phyloP scores from a whole-genome alignment of 2,329 filamentous ascomycete genomes.

The Beauveria caledonica region DNA sequence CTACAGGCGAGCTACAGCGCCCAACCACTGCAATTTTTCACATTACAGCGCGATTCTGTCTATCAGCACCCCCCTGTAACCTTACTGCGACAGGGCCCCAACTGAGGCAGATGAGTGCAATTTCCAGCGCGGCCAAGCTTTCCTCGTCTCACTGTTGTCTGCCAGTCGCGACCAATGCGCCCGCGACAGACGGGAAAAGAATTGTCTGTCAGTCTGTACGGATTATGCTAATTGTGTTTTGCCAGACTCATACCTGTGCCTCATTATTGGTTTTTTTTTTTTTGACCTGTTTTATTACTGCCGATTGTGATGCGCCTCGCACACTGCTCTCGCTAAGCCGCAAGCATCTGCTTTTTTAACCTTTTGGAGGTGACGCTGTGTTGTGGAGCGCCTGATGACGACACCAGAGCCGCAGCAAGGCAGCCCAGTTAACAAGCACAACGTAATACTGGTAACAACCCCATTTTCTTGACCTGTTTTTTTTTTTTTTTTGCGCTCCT shows the following conservation, averaged over 20 bases:
- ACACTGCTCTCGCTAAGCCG: neutral
- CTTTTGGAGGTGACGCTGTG: neutral
- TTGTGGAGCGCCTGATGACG: conserved; percentile 5
- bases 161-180: neutral
- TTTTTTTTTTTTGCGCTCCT: neutral
- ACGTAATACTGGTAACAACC: too few relatives aligned
- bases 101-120: neutral
- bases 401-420: neutral
- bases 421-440: too few relatives aligned
- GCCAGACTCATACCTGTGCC: too few relatives aligned
- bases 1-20: neutral
- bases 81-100: too few relatives aligned
- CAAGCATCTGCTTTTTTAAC: neutral
- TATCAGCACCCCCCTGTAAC: too few relatives aligned
- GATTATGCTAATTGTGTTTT: too few relatives aligned
- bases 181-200: neutral
- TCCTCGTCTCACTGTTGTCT: neutral
- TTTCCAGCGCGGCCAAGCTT: neutral
- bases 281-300: too few relatives aligned
- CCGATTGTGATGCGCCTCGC: too few relatives aligned
- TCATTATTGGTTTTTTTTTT: too few relatives aligned
- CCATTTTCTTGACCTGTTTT: too few relatives aligned
- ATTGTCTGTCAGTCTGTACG: too few relatives aligned
- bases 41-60: neutral
- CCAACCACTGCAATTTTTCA: neutral